Evolutionary conservation across 176 grass and related monocot genomes (phyloP).

Genomic region (Coix lacrymajobi): DNA sequence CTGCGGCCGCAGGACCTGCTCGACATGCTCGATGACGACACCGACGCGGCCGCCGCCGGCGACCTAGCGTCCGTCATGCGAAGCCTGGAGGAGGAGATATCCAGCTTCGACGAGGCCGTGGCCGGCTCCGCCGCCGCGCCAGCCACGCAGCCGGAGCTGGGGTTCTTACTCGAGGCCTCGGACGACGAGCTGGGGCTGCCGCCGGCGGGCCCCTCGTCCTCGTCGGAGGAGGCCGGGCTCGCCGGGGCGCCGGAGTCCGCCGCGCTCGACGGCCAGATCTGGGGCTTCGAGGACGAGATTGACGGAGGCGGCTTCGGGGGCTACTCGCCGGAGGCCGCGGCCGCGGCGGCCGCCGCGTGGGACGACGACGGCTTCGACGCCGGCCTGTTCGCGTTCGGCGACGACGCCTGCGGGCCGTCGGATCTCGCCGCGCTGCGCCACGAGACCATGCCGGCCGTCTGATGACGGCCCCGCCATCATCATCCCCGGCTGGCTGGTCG

Average conservation of each 20-base stretch:
- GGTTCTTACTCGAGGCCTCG: conserved; percentile 68
- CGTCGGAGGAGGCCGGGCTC: conserved; percentile 10
- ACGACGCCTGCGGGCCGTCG: conserved; percentile 19
- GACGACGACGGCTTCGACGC: conserved; percentile 49
- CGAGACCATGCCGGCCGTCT: conserved; percentile 50
- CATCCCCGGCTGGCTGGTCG: neutral
- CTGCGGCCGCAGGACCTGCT: conserved; percentile 53
- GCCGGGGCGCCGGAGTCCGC: neutral
- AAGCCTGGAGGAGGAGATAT: conserved; percentile 72
- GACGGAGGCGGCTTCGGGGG: neutral
- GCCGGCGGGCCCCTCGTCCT: neutral
- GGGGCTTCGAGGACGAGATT: conserved; percentile 55
- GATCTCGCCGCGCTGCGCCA: conserved; percentile 41
- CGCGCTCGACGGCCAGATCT: conserved; percentile 30
- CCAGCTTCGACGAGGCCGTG: conserved; percentile 22
- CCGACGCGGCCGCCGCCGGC: conserved; percentile 16
- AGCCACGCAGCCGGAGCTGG: conserved; percentile 33
- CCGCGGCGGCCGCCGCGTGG: conserved; percentile 1
- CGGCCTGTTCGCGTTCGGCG: conserved; percentile 43
- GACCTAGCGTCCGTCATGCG: conserved; percentile 77
- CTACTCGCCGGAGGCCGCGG: conserved; percentile 9
- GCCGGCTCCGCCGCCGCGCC: neutral
- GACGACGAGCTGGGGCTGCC: conserved; percentile 89
- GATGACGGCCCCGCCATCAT: conserved; percentile 30
- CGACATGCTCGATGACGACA: conserved; percentile 59